Evolutionary conservation across 2,329 filamentous ascomycete genomes (phyloP).

Genomic region (Fusarium subglutinans): DNA sequence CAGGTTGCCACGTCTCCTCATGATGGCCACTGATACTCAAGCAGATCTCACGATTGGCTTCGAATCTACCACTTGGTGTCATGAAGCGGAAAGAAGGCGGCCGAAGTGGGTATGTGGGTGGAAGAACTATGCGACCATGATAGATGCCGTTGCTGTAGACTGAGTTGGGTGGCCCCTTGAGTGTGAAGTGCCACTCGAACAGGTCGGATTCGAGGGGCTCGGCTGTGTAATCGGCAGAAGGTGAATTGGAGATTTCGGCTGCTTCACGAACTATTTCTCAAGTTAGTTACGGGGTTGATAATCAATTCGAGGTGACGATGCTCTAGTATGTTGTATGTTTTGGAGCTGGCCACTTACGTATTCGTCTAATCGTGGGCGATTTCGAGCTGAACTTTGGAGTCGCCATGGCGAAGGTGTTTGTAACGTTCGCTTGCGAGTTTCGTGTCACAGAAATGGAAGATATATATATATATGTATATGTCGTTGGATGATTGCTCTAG

Average conservation of each 20-base stretch:
- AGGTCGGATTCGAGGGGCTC: slow-evolving; percentile 87
- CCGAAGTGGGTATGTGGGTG: slow-evolving; percentile 87
- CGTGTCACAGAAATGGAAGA: not conserved
- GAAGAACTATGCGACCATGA: slow-evolving; percentile 93
- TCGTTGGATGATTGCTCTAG: not conserved
- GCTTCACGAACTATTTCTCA: slow-evolving; percentile 79
- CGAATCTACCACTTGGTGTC: slow-evolving; percentile 91
- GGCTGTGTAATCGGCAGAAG: slow-evolving; percentile 87
- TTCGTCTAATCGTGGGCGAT: slow-evolving; percentile 85
- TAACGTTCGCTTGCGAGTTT: not conserved
- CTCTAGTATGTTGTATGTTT: not conserved
- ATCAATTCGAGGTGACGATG: not conserved
- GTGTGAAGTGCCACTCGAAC: slow-evolving; percentile 98
- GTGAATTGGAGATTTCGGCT: slow-evolving; percentile 80
- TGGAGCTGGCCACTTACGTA: slow-evolving; percentile 64
- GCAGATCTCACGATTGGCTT: slow-evolving; percentile 96
- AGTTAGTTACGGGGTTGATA: not conserved
- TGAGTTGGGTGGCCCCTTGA: slow-evolving; percentile 86
- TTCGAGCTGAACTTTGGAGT: slow-evolving; percentile 71
- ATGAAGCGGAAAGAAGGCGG: slow-evolving; percentile 96
- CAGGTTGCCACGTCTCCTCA: slow-evolving; percentile 98
- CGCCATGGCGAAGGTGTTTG: slow-evolving; percentile 46
- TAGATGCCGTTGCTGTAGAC: slow-evolving; percentile 86
- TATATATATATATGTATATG: not conserved
- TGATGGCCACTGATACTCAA: slow-evolving; percentile 94